A percentile compares a stretch with the other conserved stretches of the same genome.
These are phyloP conservation scores for Populus alba DNA, from an alignment of 345 rosid genomes.

Conservation along the genomic window DNA sequence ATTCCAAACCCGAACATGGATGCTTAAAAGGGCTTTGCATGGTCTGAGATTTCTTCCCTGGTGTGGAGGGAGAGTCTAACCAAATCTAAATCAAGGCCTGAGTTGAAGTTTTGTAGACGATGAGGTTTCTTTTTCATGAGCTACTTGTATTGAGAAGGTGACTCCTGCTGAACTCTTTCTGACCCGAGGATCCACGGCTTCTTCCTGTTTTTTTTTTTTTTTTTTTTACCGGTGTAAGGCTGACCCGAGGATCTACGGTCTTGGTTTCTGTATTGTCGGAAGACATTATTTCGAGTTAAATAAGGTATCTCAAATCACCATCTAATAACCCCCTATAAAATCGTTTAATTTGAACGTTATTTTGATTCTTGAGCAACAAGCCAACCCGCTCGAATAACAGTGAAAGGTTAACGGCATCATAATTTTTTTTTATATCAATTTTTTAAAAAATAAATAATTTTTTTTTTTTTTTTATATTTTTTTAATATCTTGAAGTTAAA, in stretches of 20 bases:
- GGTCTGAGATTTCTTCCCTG: background rate
- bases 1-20: background rate
- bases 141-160: background rate
- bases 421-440: too few species aligned
- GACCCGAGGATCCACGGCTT: background rate
- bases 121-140: background rate
- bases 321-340: background rate
- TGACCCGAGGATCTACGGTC: background rate
- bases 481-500: too few species aligned
- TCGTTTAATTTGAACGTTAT: background rate
- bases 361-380: background rate
- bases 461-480: too few species aligned
- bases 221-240: background rate
- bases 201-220: too few species aligned
- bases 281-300: background rate
- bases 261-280: background rate
- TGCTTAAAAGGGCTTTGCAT: background rate
- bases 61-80: background rate
- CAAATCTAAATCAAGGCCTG: background rate
- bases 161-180: background rate
- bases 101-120: background rate
- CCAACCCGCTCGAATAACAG: too few species aligned
- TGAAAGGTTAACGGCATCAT: too few species aligned
- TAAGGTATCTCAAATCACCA: background rate
- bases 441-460: too few species aligned